These are phyloP conservation scores for Globisporangium spiculum DNA, from an alignment of 352 stramenopile genomes.

Conservation along the genomic window DNA sequence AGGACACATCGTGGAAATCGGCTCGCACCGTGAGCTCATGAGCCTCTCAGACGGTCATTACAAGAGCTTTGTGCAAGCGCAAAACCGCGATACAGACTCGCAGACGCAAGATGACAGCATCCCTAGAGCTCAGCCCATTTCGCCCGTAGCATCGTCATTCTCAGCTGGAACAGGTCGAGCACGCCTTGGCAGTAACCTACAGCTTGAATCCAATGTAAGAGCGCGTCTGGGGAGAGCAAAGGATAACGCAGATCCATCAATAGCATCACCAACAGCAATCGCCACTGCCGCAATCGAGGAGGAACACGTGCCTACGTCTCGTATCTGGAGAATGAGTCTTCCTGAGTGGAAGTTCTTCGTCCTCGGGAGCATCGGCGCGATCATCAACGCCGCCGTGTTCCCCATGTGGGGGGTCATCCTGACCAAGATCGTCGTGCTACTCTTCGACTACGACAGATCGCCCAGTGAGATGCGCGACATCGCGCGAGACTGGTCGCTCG, in stretches of 20 bases:
- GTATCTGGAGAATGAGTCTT: constrained; percentile 47
- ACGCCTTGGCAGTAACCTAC: not conserved
- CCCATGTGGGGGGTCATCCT: constrained; percentile 48
- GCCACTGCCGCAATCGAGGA: constrained; percentile 8
- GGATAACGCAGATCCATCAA: not conserved
- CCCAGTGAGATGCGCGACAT: constrained; percentile 40
- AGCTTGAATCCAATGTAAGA: not conserved
- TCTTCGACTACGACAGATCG: constrained; percentile 38
- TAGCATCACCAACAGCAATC: not conserved
- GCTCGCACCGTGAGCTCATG: constrained; percentile 91
- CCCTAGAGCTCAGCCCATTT: not conserved
- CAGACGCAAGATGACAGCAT: not conserved
- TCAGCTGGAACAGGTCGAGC: not conserved
- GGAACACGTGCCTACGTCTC: constrained; percentile 25
- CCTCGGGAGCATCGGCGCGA: constrained; percentile 31
- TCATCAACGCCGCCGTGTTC: constrained; percentile 47
- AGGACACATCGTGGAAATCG: constrained; percentile 91
- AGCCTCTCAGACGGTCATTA: constrained; percentile 43
- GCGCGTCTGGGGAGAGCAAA: not conserved
- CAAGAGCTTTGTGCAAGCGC: constrained; percentile 30
- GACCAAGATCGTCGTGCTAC: constrained; percentile 51
- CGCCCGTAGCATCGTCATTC: not conserved
- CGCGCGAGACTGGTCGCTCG: constrained; percentile 31
- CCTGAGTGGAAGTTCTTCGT: constrained; percentile 47
- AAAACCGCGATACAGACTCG: constrained; percentile 11